Base-by-base conservation (phyloP, 768 basidiomycete genomes). In the Boletus fagicola region DNA sequence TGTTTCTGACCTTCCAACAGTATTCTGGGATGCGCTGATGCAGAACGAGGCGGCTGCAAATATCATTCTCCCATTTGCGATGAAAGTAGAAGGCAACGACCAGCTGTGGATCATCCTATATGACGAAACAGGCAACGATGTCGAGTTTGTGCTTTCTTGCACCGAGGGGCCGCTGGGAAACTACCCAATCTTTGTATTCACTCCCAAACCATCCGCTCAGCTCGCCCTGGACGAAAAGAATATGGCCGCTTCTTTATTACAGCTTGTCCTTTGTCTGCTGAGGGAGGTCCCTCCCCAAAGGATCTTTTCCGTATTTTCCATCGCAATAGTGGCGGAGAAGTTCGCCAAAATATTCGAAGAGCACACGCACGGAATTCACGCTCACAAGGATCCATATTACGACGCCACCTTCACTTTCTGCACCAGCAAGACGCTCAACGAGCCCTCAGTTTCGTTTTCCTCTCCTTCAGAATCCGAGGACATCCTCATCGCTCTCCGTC, bases 131-230 rank as follows among this genome's bases (percentile, higher is more conserved):
- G 42, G 45, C 15, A 49, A 54, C 7, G 33, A 53, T 12, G 52
- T 66, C 43, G 58, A 43, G 48, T 80, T 86, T 57, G 71, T 91
- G 10, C 72, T 89, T 4, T 80, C 86, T 12, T 83, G 82, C 61
- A 88, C 85, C 0, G 68, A 78, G 30, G 82, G 82, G 0, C 66
- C 71, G 20, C 72, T 86, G 49, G 87, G 81, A 1, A 65, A 74
- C 47, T 87, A 90, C 60, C 90, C 90, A 3, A 62, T 87, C 9
- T 91, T 91, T 72, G 74, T 91, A 30, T 81, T 77, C 65, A 80
- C 75, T 26, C 74, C 75, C 35, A 76, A 76, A 57, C 78, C 74
- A 0, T 75, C 65, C 64, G 68, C 72, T 16, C 57, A 60, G 6
- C 76, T 88, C 31, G 61, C 51, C 5, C 50, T 42, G 43, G 60